Evolutionary conservation across 306 rosid species (phyloP).

Genomic region (Sphenostylis stenocarpa): DNA sequence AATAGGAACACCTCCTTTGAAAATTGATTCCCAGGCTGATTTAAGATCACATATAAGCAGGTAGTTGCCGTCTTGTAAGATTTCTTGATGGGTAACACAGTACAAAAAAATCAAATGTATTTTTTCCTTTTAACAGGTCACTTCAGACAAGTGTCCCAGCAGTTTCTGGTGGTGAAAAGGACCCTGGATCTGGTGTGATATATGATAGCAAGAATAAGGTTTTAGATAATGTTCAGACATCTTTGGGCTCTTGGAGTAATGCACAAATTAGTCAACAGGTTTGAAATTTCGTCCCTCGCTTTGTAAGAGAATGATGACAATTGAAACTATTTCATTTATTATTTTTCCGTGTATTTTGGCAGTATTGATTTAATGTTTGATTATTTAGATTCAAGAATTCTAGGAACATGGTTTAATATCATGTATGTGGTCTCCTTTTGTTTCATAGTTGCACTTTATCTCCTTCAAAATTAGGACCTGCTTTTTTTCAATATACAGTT

Average conservation of each 20-base stretch:
- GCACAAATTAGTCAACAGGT: slow-evolving; percentile 84
- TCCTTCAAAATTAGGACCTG: background rate
- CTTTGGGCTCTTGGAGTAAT: slow-evolving; percentile 77
- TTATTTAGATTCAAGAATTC: slow-evolving; percentile 9
- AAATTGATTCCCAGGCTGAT: slow-evolving; percentile 67
- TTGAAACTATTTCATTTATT: background rate
- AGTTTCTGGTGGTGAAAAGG: slow-evolving; percentile 53
- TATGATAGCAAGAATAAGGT: slow-evolving; percentile 72
- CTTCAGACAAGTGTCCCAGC: slow-evolving; percentile 53
- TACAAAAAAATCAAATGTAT: slow-evolving; percentile 10
- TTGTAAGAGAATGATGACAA: background rate
- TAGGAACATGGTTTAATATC: background rate
- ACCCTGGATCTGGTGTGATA: slow-evolving; percentile 47
- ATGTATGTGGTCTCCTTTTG: background rate
- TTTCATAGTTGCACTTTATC: background rate
- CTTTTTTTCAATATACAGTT: background rate
- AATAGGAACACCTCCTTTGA: slow-evolving; percentile 88
- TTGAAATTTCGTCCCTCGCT: background rate
- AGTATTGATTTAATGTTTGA: slow-evolving; percentile 1
- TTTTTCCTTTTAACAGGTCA: slow-evolving; percentile 50
- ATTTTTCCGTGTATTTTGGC: background rate
- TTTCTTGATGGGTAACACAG: background rate
- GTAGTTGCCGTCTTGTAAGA: slow-evolving; percentile 39
- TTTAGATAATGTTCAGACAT: slow-evolving; percentile 61
- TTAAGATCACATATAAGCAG: slow-evolving; percentile 65